Conservation (phyloP, 108 stramenopile species). For the Skeletonema costatum region DNA sequence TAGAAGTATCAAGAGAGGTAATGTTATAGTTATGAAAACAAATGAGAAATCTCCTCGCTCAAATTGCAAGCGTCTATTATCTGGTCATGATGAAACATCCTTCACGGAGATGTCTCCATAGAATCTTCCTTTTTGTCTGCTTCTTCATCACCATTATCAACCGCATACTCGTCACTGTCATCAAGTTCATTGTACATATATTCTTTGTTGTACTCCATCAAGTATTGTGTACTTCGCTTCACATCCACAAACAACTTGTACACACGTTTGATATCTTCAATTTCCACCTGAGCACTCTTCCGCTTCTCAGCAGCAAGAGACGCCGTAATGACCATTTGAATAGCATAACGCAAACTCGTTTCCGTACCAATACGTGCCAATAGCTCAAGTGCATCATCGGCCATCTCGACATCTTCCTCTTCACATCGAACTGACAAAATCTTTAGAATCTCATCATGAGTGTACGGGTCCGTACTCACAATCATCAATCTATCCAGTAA, state of each 20-base stretch:
- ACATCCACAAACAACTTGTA: constrained; percentile 97
- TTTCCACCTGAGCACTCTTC: constrained; percentile 88
- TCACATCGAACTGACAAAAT: constrained; percentile 88
- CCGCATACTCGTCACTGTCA: constrained; percentile 49
- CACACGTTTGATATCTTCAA: constrained; percentile 88
- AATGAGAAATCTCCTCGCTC: neutral
- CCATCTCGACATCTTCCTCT: constrained; percentile 99
- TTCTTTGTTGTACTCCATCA: constrained; percentile 98
- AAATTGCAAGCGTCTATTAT: neutral
- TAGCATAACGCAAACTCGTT: constrained; percentile 98
- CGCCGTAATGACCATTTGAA: constrained; percentile 97
- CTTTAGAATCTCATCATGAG: constrained; percentile 83
- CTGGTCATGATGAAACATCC: neutral
- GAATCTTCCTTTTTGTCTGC: constrained; percentile 10
- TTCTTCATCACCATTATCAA: constrained; percentile 14
- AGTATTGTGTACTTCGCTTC: constrained; percentile 96
- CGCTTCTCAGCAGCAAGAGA: constrained; percentile 87
- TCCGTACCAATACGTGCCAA: constrained; percentile 95
- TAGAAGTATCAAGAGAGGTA: neutral
- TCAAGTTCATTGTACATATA: constrained; percentile 92
- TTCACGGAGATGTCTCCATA: constrained; percentile 36
- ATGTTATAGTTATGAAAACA: neutral
- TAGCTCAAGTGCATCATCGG: constrained; percentile 93
- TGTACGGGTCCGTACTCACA: constrained; percentile 92
- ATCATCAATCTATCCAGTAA: constrained; percentile 97